Percentiles rank a stretch among this genome's conserved stretches.
Conservation (phyloP, 1,284 basidiomycete genomes). For the Cutaneotrichosporon sp. region DNA sequence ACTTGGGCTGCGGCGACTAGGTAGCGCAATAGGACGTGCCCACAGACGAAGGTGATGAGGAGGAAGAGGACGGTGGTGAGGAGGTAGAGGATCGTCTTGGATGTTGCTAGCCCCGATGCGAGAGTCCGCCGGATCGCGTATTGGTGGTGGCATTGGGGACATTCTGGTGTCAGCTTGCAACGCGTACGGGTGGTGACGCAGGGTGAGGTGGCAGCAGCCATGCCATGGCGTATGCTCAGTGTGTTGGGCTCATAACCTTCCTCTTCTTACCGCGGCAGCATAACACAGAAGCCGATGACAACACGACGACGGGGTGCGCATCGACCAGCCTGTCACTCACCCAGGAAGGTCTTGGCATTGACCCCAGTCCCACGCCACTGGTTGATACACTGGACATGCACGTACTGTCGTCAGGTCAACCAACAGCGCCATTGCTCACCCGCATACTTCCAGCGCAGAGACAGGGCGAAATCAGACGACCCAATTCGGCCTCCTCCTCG, state of each 20-base stretch:
- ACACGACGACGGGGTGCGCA: background rate
- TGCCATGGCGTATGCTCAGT: too few relatives aligned
- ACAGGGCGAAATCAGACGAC: conserved; percentile 51
- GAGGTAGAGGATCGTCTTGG: conserved; percentile 40
- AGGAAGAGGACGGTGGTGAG: conserved; percentile 42
- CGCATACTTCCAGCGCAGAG: conserved; percentile 50
- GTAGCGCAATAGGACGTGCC: conserved; percentile 33
- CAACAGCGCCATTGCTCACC: conserved; percentile 31
- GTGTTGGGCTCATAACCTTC: too few relatives aligned
- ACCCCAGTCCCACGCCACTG: conserved; percentile 49
- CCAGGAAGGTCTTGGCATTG: conserved; percentile 48
- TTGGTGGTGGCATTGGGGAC: conserved; percentile 50
- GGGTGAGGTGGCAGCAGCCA: background rate
- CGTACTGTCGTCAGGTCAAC: conserved; percentile 4
- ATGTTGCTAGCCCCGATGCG: conserved; percentile 48
- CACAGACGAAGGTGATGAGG: conserved; percentile 35
- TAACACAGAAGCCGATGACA: too few relatives aligned
- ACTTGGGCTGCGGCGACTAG: conserved; percentile 12
- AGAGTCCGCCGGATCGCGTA: conserved; percentile 47
- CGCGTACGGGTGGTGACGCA: background rate
- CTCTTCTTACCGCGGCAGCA: too few relatives aligned
- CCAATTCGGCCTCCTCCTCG: conserved; percentile 45
- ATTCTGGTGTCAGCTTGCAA: conserved; percentile 36
- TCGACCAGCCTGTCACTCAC: conserved; percentile 20
- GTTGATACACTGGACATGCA: conserved; percentile 46